Conservation (phyloP, 306 rosid species). For the Astragalus membranaceus region DNA sequence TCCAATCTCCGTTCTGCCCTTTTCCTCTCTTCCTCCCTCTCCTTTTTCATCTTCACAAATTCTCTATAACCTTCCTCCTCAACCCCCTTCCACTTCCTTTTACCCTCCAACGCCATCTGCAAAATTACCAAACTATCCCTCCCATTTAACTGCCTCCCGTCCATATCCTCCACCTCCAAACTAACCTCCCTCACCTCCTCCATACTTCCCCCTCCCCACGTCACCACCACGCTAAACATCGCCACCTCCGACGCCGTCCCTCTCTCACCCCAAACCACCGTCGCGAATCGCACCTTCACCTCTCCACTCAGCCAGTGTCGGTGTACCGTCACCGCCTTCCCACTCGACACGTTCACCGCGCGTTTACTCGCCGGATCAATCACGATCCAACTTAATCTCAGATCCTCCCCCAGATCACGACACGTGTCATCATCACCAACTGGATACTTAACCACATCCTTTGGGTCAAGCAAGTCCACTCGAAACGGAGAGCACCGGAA, state of each 20-base stretch:
- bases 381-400: slow-evolving; percentile 64
- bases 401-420: slow-evolving; percentile 19
- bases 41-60: slow-evolving; percentile 33
- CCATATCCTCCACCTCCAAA: slow-evolving; percentile 69
- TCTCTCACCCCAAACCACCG: slow-evolving; percentile 26
- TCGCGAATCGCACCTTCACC: slow-evolving; percentile 42
- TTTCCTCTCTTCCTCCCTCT: slow-evolving; percentile 36
- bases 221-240: slow-evolving; percentile 39
- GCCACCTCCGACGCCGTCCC: slow-evolving; percentile 46
- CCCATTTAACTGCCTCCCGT: slow-evolving; percentile 53
- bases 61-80: slow-evolving; percentile 18
- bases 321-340: slow-evolving; percentile 42
- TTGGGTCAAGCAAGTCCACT: slow-evolving; percentile 53
- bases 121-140: slow-evolving; percentile 64
- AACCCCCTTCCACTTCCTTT: slow-evolving; percentile 5
- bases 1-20: slow-evolving; percentile 62
- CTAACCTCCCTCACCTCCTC: slow-evolving; percentile 56
- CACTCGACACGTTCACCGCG: slow-evolving; percentile 67
- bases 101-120: slow-evolving; percentile 36
- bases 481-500: slow-evolving; percentile 71
- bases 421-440: slow-evolving; percentile 16
- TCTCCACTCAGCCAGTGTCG: slow-evolving; percentile 79
- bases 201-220: slow-evolving; percentile 32
- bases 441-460: slow-evolving; percentile 43
- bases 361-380: slow-evolving; percentile 42